These are phyloP conservation scores for Calocybe cyanea DNA, from an alignment of 768 basidiomycete genomes.

Conservation along the genomic window DNA sequence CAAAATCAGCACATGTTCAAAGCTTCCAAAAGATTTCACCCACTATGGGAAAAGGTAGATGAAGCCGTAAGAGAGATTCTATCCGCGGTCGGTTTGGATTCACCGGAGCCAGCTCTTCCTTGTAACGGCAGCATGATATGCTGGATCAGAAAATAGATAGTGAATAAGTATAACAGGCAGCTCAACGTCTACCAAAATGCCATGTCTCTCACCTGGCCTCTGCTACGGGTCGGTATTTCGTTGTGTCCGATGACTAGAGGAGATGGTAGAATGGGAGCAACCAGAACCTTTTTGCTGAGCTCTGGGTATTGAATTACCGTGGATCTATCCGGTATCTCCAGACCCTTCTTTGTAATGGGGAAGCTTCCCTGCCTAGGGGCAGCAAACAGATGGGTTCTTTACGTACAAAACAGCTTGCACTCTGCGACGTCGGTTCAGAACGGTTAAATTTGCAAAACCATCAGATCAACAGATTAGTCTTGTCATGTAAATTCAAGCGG, in stretches of 20 bases:
- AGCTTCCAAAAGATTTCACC: constrained; percentile 6
- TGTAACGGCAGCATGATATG: constrained; percentile 29
- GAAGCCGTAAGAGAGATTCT: constrained; percentile 19
- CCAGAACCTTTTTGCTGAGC: constrained; percentile 2
- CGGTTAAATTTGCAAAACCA: too few relatives aligned
- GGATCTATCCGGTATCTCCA: constrained; percentile 17
- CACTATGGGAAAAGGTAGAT: constrained; percentile 21
- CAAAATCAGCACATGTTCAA: constrained; percentile 8
- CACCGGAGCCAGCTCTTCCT: constrained; percentile 28
- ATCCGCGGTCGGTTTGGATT: constrained; percentile 22
- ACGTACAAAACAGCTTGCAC: constrained; percentile 8
- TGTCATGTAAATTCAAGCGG: too few relatives aligned
- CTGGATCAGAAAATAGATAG: constrained; percentile 14
- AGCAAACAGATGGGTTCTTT: constrained; percentile 5
- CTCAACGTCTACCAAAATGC: constrained; percentile 11
- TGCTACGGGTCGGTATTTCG: constrained; percentile 23
- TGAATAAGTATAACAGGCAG: constrained; percentile 22
- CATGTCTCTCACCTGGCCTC: constrained; percentile 22
- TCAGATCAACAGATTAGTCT: too few relatives aligned
- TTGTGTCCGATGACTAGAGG: constrained; percentile 23
- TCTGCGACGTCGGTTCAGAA: too few relatives aligned
- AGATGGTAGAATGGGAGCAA: constrained; percentile 20
- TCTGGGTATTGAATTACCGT: constrained; percentile 13
- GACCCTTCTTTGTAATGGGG: constrained; percentile 13
- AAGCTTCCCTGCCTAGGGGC: constrained; percentile 14